These are phyloP conservation scores for Novymonas esmeraldas DNA, from an alignment of 208 protist genomes.

Conservation along the genomic window DNA sequence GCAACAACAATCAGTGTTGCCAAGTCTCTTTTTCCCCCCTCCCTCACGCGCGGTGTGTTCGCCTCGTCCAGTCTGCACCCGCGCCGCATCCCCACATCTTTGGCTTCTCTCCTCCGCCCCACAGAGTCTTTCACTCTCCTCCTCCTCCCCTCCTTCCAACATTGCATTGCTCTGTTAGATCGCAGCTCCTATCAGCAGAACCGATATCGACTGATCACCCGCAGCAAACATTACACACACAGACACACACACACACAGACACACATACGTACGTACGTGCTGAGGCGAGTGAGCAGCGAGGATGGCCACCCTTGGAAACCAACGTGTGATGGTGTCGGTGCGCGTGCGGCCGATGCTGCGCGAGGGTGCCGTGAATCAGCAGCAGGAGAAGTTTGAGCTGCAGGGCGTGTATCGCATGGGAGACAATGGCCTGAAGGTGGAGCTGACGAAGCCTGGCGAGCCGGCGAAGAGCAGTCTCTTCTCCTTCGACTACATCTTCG, in stretches of 20 bases:
- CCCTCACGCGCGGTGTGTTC: no score
- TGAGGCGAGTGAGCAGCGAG: no score
- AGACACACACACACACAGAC: neutral
- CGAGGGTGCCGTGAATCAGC: constrained; percentile 53
- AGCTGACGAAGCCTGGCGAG: constrained; percentile 49
- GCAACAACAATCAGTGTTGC: no score
- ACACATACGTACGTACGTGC: no score
- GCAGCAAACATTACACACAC: no score
- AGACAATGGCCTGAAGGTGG: constrained; percentile 69
- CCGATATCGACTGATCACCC: no score
- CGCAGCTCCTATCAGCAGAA: no score
- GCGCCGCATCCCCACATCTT: no score
- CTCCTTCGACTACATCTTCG: constrained; percentile 90
- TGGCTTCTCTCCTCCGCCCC: no score
- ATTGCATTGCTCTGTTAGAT: no score
- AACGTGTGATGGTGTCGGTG: constrained; percentile 85
- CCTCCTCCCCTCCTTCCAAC: neutral
- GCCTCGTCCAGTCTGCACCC: no score
- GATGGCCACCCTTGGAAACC: constrained; percentile 48
- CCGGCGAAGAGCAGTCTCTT: constrained; percentile 65
- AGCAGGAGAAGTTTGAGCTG: constrained; percentile 76
- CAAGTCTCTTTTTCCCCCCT: no score
- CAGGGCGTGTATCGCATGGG: constrained; percentile 49
- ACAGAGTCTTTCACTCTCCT: neutral
- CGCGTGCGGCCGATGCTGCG: constrained; percentile 81